Evolutionary conservation across 2,329 filamentous ascomycete species (phyloP), one percentile per base, ranked within the genome.

Genomic region (Aspergillus ustus): DNA sequence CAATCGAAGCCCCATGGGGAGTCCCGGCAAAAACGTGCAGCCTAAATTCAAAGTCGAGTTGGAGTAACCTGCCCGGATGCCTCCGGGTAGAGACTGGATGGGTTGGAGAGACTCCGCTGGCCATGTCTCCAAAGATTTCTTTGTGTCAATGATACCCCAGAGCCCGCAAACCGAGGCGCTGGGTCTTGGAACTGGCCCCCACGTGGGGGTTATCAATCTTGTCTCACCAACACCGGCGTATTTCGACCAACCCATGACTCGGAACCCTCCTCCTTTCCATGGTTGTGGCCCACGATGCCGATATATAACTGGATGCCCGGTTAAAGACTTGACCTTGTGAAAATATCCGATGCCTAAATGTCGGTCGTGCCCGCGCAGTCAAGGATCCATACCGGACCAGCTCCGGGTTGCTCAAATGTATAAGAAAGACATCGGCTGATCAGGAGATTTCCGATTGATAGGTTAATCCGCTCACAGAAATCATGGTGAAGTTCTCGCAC

Each of bases 401-500:
- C 34, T 40, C 34, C 11, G 34, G 15, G 34, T 15, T 40, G 34
- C 34, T 4, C 34, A 40, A 40, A 15, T 34, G 51, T 53, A 53
- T 53, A 53, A 53, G 51, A 53, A 34, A 43, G 34, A 34, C 28
- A 37, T 20, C 44, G n/a, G 31, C 44, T 56, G 52, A 17, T 31
- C 6, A 3, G 22, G 29, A 19, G 25, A 40, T 13, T 15, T 40
- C 9, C 8, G 11, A 4, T 17, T 11, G 15, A 6, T 4, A 40
- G 34, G 15, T 15, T 34, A 44, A 29, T 7, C 28, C 7, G n/a
- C 52, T 34, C 9, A 53, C 28, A 28, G 5, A 13, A 6, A 46
- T 28, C 43, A 60, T 60, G 58, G 58, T 56, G 7, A 60, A 60
- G 17, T 56, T 60, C 25, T 60, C 58, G 7, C 58, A 60, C 52